Base-by-base conservation (phyloP, 2,329 filamentous ascomycete species). In the Fonsecaea multimorphosa region DNA sequence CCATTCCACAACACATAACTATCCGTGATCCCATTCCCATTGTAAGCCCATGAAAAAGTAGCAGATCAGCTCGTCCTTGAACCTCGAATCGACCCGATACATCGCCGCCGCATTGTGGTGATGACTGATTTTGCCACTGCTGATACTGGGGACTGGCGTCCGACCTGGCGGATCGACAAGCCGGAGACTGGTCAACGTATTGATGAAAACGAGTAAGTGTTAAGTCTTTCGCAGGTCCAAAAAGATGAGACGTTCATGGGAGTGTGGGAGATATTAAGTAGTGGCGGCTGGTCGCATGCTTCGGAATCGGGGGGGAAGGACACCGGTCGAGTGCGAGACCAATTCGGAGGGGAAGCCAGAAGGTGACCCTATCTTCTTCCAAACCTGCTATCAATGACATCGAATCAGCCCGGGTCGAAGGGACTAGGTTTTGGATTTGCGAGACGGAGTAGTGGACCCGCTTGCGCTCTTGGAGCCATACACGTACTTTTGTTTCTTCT, bases 401-500 rank as follows among this genome's bases (percentile, higher is more conserved):
- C 84, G 89, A 89, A 71, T 89, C 83, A 85, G 84, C 67, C 69
- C 64, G 62, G 64, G 65, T 60, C 44, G 59, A 49, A 60, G 34
- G 63, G 60, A 86, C 83, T 89, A 89, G 82, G 86, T 85, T 81
- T 88, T 87, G 79, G 86, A 85, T 81, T 89, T 91, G 83, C 86
- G 84, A 80, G 87, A 86, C 85, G 88, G 84, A 86, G 87, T 89
- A 81, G 86, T 84, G 80, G 87, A 86, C 83, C 85, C 86, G 84
- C 86, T 85, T 83, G 86, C 85, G 83, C 86, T 88, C 81, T 90
- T 85, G 83, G 86, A 85, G 83, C 85, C 85, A 83, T 88, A 86
- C 78, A 96, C 93, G 86, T 96, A 98, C 93, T 98, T 98, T 92
- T 97, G 94, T 90, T 99, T 99, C 90, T 99, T 99, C 88, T 99